phyloP scores from a whole-genome alignment of 129 eudicot genomes.

The Centella asiatica region DNA sequence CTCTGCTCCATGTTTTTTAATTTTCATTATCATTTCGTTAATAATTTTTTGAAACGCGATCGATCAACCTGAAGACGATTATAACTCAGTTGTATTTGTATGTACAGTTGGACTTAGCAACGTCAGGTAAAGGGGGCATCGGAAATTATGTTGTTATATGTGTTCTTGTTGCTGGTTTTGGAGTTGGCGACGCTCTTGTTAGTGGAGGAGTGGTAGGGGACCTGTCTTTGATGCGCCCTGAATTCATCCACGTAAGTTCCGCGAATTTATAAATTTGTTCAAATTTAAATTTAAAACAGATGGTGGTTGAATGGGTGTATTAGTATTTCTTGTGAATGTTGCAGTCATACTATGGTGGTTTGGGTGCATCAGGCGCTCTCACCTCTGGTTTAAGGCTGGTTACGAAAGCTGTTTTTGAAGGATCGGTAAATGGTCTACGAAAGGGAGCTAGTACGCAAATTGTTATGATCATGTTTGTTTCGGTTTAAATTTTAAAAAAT shows the following conservation, averaged over 20 bases:
- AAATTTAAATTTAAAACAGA: too few relatives aligned
- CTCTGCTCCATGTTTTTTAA: not conserved
- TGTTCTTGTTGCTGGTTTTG: conserved; percentile 51
- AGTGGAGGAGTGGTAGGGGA: conserved; percentile 85
- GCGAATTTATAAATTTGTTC: too few relatives aligned
- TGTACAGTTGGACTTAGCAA: conserved; percentile 49
- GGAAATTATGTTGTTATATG: conserved; percentile 50
- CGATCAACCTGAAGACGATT: not conserved
- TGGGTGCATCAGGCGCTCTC: conserved; percentile 61
- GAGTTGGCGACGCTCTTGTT: conserved; percentile 70
- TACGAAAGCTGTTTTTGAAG: conserved; percentile 62
- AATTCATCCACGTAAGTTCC: conserved; percentile 49
- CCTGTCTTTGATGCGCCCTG: conserved; percentile 70
- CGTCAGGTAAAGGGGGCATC: conserved; percentile 60
- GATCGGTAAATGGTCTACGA: conserved; percentile 40
- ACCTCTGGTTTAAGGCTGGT: conserved; percentile 51
- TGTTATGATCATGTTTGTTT: too few relatives aligned
- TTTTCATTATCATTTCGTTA: not conserved
- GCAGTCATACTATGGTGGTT: conserved; percentile 56
- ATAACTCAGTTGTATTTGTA: not conserved
- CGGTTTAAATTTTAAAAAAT: too few relatives aligned
- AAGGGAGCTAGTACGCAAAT: conserved; percentile 46
- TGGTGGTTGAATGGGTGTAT: too few relatives aligned
- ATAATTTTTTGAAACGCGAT: not conserved
- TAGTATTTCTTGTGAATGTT: conserved; percentile 3